phyloP scores from a whole-genome alignment of 345 rosid species.

The Hibiscus tridactylites region DNA sequence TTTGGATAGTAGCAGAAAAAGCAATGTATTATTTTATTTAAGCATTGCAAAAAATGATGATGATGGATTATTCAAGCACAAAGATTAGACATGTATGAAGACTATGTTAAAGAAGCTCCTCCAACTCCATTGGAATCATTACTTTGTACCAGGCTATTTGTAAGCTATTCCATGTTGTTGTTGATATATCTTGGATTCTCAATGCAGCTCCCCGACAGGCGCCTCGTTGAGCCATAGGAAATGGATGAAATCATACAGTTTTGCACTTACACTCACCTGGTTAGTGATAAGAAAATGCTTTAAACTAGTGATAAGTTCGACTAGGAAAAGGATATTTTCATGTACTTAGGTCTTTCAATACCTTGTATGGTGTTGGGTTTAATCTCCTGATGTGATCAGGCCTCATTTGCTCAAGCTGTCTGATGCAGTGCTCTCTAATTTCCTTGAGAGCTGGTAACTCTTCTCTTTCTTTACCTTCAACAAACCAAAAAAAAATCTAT shows the following conservation, averaged over 20 bases:
- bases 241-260: conserved; percentile 88
- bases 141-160: conserved; percentile 6
- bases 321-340: not conserved
- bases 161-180: conserved; percentile 5
- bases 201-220: conserved; percentile 92
- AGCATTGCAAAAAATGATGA: not conserved
- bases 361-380: conserved; percentile 97
- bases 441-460: conserved; percentile 58
- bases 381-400: conserved; percentile 90
- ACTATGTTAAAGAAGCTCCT: conserved; percentile 8
- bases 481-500: not conserved
- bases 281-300: not conserved
- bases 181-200: conserved; percentile 1
- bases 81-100: not conserved
- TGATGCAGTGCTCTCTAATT: conserved; percentile 66
- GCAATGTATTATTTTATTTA: not conserved
- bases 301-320: not conserved
- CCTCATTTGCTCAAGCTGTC: conserved; percentile 83
- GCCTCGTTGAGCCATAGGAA: conserved; percentile 98
- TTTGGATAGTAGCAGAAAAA: not conserved
- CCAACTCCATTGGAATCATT: conserved; percentile 16
- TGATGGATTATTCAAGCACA: not conserved
- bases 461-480: conserved; percentile 55
- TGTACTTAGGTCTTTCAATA: conserved; percentile 7
- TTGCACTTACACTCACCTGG: conserved; percentile 89